A percentile compares a stretch with the other conserved stretches of the same genome.
phyloP scores from a whole-genome alignment of 1,139 yeast species.

The Scheffersomyces parashehatae region DNA sequence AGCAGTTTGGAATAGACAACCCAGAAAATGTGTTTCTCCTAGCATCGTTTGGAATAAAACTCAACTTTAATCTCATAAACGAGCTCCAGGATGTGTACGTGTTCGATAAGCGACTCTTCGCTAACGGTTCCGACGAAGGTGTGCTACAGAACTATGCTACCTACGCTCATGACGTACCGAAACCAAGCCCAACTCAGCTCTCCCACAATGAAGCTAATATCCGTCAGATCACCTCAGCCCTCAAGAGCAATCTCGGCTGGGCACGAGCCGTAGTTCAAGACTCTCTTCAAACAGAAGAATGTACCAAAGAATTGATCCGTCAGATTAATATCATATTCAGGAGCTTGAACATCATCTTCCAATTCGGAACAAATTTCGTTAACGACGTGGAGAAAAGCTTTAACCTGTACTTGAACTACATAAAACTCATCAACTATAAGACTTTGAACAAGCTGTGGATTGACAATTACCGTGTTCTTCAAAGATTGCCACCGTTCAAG shows the following conservation, averaged over 20 bases:
- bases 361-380: conserved; percentile 56
- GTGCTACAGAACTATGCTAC: background rate
- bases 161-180: conserved; percentile 3
- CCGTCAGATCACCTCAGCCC: conserved; percentile 21
- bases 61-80: conserved; percentile 52
- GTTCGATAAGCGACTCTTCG: conserved; percentile 58
- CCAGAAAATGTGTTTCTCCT: conserved; percentile 55
- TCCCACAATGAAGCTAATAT: conserved; percentile 12
- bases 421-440: conserved; percentile 47
- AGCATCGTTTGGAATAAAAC: conserved; percentile 63
- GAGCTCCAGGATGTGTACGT: conserved; percentile 55
- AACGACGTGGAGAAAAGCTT: conserved; percentile 53
- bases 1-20: conserved; percentile 13
- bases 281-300: conserved; percentile 19
- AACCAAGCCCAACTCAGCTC: conserved; percentile 9
- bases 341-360: conserved; percentile 56
- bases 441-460: conserved; percentile 54
- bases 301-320: conserved; percentile 19
- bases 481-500: conserved; percentile 31
- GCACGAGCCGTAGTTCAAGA: conserved; percentile 24
- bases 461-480: conserved; percentile 38
- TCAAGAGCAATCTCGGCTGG: conserved; percentile 31
- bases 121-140: conserved; percentile 5
- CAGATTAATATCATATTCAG: conserved; percentile 47
- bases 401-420: conserved; percentile 47